Percentiles rank a stretch among this genome's conserved stretches.
Conservation (phyloP, 306 rosid genomes). For the Adenanthera pavonina region DNA sequence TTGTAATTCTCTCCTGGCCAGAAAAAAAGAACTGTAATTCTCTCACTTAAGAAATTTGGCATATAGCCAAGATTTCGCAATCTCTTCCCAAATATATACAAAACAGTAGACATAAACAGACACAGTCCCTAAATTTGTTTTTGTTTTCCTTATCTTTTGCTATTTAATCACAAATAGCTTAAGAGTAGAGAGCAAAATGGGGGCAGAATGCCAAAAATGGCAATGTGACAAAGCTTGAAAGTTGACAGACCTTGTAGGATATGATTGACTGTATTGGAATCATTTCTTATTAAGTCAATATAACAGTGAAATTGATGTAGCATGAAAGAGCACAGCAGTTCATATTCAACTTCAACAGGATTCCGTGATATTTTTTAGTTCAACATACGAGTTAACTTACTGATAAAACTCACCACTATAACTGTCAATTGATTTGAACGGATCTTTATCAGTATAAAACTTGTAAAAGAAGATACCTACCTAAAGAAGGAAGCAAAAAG, state of each 20-base stretch:
- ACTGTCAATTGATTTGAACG: background rate
- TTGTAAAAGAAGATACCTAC: background rate
- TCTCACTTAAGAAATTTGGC: background rate
- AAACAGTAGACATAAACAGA: background rate
- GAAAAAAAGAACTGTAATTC: too few species aligned
- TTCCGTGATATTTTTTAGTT: background rate
- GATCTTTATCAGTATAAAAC: background rate
- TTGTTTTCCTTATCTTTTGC: background rate
- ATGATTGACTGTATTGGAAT: background rate
- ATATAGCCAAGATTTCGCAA: slow-evolving; percentile 1
- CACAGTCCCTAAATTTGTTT: background rate
- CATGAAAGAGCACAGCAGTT: background rate
- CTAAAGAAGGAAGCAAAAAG: background rate
- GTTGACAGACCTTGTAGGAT: background rate
- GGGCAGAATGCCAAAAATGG: background rate
- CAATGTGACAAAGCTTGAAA: background rate
- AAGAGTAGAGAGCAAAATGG: background rate
- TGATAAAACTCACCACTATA: background rate
- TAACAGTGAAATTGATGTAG: background rate
- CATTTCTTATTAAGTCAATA: background rate
- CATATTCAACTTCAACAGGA: slow-evolving; percentile 13
- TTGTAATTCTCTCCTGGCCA: too few species aligned
- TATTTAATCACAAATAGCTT: background rate
- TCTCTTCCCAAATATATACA: slow-evolving; percentile 8
- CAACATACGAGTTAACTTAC: background rate